These are phyloP conservation scores for Aspergillus viridinutans DNA, from an alignment of 2,329 filamentous ascomycete genomes.

Conservation along the genomic window DNA sequence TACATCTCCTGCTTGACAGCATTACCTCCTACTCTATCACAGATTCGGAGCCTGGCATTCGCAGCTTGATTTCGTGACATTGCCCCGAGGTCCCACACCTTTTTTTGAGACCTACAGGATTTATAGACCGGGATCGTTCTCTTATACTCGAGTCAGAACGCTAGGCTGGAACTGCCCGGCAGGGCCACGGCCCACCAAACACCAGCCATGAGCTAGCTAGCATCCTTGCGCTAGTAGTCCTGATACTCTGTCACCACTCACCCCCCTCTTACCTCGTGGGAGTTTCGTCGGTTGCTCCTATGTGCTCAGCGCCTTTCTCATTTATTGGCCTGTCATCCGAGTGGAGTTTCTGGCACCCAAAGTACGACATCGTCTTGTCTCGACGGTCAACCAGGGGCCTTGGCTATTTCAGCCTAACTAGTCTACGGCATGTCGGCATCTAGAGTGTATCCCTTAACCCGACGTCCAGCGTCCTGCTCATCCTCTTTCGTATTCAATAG, in stretches of 20 bases:
- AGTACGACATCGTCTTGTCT: constrained; percentile 12
- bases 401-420: neutral
- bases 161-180: constrained; percentile 13
- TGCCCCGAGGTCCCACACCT: neutral
- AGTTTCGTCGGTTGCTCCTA: constrained; percentile 15
- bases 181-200: constrained; percentile 15
- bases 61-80: neutral
- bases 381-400: constrained; percentile 17
- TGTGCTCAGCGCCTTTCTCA: constrained; percentile 8
- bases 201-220: constrained; percentile 13
- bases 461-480: constrained; percentile 16
- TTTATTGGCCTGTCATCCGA: constrained; percentile 14
- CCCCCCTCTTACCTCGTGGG: constrained; percentile 15
- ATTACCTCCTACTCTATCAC: neutral
- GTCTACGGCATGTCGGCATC: neutral
- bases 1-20: neutral
- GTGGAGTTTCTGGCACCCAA: constrained; percentile 23
- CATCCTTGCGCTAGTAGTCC: constrained; percentile 17
- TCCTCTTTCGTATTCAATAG: constrained; percentile 20
- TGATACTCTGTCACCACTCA: constrained; percentile 6
- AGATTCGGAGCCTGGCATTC: neutral
- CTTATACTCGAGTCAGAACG: constrained; percentile 13
- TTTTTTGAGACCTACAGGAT: constrained; percentile 4
- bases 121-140: constrained; percentile 5
- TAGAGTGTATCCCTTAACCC: constrained; percentile 16